Evolutionary conservation across 116 monocot species (phyloP).

Genomic region (Cymodocea nodosa): DNA sequence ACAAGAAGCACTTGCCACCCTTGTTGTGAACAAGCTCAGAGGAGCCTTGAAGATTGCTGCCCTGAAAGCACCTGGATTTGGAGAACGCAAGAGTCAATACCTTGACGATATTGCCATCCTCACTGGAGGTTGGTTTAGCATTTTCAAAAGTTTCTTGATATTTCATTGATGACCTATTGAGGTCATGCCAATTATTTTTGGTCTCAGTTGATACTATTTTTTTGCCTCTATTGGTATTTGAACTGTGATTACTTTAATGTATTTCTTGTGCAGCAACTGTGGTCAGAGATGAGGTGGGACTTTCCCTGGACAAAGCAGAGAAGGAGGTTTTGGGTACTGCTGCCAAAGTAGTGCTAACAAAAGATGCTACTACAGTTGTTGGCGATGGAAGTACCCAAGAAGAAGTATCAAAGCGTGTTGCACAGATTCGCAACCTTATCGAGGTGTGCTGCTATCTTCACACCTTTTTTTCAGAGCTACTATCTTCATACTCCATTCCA

Average conservation of each 20-base stretch:
- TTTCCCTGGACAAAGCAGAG: conserved; percentile 72
- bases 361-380: conserved; percentile 79
- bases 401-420: conserved; percentile 59
- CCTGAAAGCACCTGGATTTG: conserved; percentile 95
- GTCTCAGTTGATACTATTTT: no score
- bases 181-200: background rate
- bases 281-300: conserved; percentile 78
- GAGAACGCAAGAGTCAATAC: conserved; percentile 95
- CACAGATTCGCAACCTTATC: conserved; percentile 63
- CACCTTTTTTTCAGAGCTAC: no score
- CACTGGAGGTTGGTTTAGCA: conserved; percentile 51
- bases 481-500: no score
- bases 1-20: conserved; percentile 91
- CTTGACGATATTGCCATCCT: conserved; percentile 97
- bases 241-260: background rate
- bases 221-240: background rate
- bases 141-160: background rate
- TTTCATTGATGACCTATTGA: background rate
- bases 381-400: conserved; percentile 92
- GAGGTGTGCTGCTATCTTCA: conserved; percentile 27
- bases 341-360: conserved; percentile 75
- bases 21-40: conserved; percentile 93
- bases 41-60: conserved; percentile 94
- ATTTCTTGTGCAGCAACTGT: conserved; percentile 45
- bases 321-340: conserved; percentile 74